A percentile compares a stretch with the other conserved stretches of the same genome.
phyloP scores from a whole-genome alignment of 257 asterid species.

The Gentiana straminea region DNA sequence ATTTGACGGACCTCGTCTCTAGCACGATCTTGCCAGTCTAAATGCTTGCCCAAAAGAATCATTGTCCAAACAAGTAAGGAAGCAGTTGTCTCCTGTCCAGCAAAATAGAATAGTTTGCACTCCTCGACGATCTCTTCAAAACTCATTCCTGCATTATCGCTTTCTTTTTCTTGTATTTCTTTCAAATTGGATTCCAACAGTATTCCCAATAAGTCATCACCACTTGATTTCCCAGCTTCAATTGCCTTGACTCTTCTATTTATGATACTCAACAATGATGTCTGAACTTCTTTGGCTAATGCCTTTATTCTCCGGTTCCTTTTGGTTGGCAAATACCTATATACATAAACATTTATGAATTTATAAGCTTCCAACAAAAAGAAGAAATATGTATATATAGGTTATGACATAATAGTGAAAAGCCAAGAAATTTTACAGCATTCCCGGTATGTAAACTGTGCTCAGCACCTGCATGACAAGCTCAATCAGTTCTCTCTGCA shows the following conservation, averaged over 20 bases:
- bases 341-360: background rate
- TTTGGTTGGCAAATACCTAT: slow-evolving; percentile 13
- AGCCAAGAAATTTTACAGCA: slow-evolving; percentile 2
- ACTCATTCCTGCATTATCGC: slow-evolving; percentile 12
- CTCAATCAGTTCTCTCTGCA: slow-evolving; percentile 15
- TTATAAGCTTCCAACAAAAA: background rate
- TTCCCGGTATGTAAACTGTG: slow-evolving; percentile 11
- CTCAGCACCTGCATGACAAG: slow-evolving; percentile 12
- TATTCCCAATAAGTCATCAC: slow-evolving; percentile 14
- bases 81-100: slow-evolving; percentile 22
- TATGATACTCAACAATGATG: slow-evolving; percentile 6
- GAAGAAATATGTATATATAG: background rate
- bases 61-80: slow-evolving; percentile 17
- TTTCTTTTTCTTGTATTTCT: background rate
- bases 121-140: slow-evolving; percentile 16
- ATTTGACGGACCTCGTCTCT: slow-evolving; percentile 14
- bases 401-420: background rate
- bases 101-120: slow-evolving; percentile 22
- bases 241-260: slow-evolving; percentile 12
- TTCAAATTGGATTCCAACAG: slow-evolving; percentile 14
- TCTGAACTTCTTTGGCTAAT: slow-evolving; percentile 4
- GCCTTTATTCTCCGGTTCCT: slow-evolving; percentile 12
- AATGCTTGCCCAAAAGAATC: slow-evolving; percentile 12
- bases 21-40: slow-evolving; percentile 19
- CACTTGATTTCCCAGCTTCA: slow-evolving; percentile 6